Percentiles rank a stretch among this genome's conserved stretches.
These are phyloP conservation scores for Zostera marina DNA, from an alignment of 116 monocot genomes.

Conservation along the genomic window DNA sequence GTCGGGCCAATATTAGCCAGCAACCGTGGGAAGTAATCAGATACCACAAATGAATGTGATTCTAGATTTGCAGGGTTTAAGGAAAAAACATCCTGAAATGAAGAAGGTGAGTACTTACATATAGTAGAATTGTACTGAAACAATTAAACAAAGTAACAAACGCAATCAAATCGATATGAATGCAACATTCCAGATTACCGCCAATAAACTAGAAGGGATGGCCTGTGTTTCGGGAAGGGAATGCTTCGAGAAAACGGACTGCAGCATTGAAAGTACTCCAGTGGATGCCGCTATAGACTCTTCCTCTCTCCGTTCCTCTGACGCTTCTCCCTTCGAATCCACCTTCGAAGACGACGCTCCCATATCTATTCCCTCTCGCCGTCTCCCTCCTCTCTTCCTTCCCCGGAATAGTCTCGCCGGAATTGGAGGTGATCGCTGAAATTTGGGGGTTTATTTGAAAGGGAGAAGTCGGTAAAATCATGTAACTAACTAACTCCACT, in stretches of 20 bases:
- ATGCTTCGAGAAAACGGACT: constrained; percentile 42
- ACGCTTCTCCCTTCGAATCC: constrained; percentile 24
- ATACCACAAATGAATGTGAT: constrained; percentile 13
- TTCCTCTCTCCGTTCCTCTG: constrained; percentile 32
- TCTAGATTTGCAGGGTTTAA: constrained; percentile 7
- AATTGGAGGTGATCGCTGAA: background rate
- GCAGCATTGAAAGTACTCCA: constrained; percentile 42
- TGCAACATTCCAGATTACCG: constrained; percentile 9
- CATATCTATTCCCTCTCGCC: constrained; percentile 20
- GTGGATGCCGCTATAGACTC: constrained; percentile 65
- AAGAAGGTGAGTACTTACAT: background rate
- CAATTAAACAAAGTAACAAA: background rate
- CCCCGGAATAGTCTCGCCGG: background rate
- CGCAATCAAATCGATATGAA: background rate
- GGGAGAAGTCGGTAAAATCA: no score
- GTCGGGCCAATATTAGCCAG: constrained; percentile 35
- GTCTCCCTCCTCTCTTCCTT: background rate
- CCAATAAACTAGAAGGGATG: constrained; percentile 23
- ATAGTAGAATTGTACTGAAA: background rate
- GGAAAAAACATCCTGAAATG: constrained; percentile 27
- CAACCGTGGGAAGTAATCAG: constrained; percentile 20
- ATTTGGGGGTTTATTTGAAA: background rate
- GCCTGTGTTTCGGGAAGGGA: constrained; percentile 17
- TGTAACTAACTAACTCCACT: no score
- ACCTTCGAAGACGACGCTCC: constrained; percentile 45